These are phyloP conservation scores for Chlamydomonas asymmetrica DNA, from an alignment of 139 green algal species.

Conservation along the genomic window DNA sequence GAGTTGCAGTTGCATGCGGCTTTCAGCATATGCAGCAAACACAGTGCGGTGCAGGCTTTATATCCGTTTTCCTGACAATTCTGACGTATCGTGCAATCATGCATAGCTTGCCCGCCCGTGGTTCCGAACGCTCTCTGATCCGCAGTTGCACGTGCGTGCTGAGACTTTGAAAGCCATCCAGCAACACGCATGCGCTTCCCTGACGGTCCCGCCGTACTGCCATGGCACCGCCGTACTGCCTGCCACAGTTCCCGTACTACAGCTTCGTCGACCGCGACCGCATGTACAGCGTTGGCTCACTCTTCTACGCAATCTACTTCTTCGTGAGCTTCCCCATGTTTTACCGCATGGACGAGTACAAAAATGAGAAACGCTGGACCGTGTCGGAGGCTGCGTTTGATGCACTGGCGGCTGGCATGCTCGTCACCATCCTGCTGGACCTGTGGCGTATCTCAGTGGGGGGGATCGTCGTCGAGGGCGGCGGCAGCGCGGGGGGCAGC, in stretches of 20 bases:
- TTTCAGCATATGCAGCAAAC: no score
- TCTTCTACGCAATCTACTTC: conserved; percentile 99
- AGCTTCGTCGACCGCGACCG: conserved; percentile 70
- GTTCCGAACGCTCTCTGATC: no score
- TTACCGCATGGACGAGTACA: conserved; percentile 80
- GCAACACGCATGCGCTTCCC: no score
- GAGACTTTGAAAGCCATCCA: no score
- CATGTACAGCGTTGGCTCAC: conserved; percentile 92
- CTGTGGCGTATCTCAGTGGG: conserved; percentile 87
- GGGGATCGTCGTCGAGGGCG: conserved; percentile 50
- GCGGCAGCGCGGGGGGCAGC: background rate
- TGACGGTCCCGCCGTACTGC: no score
- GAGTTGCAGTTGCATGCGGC: no score
- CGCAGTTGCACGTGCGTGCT: no score
- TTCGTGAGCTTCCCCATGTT: conserved; percentile 95
- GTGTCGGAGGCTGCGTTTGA: conserved; percentile 37
- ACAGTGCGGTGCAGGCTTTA: no score
- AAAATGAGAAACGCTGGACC: conserved; percentile 46
- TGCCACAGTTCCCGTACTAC: conserved; percentile 98
- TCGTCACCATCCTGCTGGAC: conserved; percentile 94
- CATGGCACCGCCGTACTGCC: no score
- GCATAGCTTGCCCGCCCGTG: no score
- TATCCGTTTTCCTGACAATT: no score
- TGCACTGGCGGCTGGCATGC: conserved; percentile 87
- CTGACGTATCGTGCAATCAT: no score